Conservation (phyloP, 1,284 basidiomycete genomes). For the Pseudozyma flocculosa region DNA sequence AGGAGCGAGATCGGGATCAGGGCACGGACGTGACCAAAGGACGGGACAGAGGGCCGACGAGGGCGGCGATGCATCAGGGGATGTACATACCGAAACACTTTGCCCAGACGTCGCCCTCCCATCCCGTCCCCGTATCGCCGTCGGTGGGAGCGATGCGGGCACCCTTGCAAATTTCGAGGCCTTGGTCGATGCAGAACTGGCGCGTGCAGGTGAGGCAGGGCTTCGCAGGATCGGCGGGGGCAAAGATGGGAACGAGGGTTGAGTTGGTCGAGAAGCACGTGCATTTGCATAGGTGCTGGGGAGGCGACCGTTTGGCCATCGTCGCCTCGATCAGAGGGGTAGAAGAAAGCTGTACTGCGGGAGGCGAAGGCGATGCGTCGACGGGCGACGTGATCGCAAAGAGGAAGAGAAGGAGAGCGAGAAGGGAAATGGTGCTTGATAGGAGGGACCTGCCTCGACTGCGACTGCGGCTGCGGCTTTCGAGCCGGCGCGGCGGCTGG, state of each 20-base stretch:
- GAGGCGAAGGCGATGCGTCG: background rate
- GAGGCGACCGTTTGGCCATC: constrained; percentile 6
- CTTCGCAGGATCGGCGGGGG: constrained; percentile 36
- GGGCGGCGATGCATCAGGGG: constrained; percentile 1
- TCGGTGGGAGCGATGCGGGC: constrained; percentile 50
- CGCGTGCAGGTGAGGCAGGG: constrained; percentile 55
- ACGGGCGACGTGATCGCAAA: constrained; percentile 7
- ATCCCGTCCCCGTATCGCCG: constrained; percentile 55
- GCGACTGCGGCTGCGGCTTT: background rate
- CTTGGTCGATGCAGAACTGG: constrained; percentile 56
- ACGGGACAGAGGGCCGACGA: too few species aligned
- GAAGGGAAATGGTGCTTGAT: constrained; percentile 10
- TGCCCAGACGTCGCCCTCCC: constrained; percentile 57
- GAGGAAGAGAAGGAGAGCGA: constrained; percentile 18
- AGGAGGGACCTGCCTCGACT: constrained; percentile 7
- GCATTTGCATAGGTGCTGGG: constrained; percentile 55
- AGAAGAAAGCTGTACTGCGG: background rate
- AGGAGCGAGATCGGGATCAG: too few species aligned
- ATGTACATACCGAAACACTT: constrained; percentile 39
- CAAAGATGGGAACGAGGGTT: constrained; percentile 53
- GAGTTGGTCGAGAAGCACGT: constrained; percentile 58
- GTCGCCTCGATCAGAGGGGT: background rate
- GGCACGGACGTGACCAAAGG: too few species aligned
- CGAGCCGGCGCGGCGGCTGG: too few species aligned
- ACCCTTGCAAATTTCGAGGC: constrained; percentile 48